Evolutionary conservation across 1,284 basidiomycete species (phyloP), one percentile per base, ranked within the genome.

Genomic region (Tilletia indica): DNA sequence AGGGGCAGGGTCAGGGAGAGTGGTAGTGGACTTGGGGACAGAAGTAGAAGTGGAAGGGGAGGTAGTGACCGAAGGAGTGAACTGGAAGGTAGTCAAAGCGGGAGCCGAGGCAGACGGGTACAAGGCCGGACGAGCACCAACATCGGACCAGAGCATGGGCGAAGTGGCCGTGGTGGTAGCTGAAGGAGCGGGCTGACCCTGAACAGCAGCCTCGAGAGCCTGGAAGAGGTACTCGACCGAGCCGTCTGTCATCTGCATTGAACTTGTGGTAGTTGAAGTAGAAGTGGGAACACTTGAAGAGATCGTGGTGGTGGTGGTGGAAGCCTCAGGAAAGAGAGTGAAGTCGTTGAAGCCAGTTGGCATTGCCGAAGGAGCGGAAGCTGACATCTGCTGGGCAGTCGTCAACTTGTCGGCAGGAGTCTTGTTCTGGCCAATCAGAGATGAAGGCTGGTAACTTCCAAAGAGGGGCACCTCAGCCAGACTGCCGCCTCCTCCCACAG

Each of bases 301-400:
- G 2, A 56, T 14, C 21, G 64, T 72, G 47, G 47, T 67, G 69
- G 47, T 68, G 54, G 63, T 31, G n/a, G 39, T 48, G 21, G 54
- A 36, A 49, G 68, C 68, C 67, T 77, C 75, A 19, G 77, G 77
- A 71, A 77, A 79, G 68, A 78, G 77, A 70, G 74, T 73, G 67
- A 76, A 81, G 72, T 78, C 74, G 42, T 68, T 71, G 71, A 68
- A 47, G 21, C 63, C 63, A 25, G 38, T 54, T 39, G 31, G 61
- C 2, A 14, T 38, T 14, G 61, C 34, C 19, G 70, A 8, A 64
- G 73, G 70, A 71, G 70, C 76, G 14, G 14, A 8, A 14, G 9
- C 42, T 45, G 42, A 8, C 48, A 42, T 54, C 36, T 9, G 36
- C 70, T 48, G 11, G 47, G 12, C 47, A 11, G 47, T 48, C 12